Evolutionary conservation across 768 basidiomycete species (phyloP).

Genomic region (Mycena pura): DNA sequence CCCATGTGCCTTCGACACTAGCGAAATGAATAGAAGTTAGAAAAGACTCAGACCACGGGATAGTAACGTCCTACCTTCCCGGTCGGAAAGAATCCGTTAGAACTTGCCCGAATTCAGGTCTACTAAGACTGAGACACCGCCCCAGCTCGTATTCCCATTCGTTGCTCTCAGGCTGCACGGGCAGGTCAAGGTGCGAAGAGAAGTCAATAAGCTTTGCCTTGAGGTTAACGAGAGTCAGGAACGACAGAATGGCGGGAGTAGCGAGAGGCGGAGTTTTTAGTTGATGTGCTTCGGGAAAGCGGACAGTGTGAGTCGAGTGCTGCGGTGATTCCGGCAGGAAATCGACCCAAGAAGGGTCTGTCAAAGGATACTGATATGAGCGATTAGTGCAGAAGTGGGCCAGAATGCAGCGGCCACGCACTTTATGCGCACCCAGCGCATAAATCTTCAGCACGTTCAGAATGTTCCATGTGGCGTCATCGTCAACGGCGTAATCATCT

Average conservation of each 20-base stretch:
- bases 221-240: constrained; percentile 60
- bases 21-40: constrained; percentile 7
- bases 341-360: constrained; percentile 62
- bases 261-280: constrained; percentile 68
- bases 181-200: constrained; percentile 41
- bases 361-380: constrained; percentile 63
- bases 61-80: constrained; percentile 51
- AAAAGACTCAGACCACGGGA: not conserved
- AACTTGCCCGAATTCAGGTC: constrained; percentile 36
- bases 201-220: constrained; percentile 36
- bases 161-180: constrained; percentile 40
- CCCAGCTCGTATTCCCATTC: constrained; percentile 81
- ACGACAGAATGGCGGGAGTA: constrained; percentile 75
- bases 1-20: constrained; percentile 81
- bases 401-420: constrained; percentile 26
- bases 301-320: constrained; percentile 35
- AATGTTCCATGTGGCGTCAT: constrained; percentile 50
- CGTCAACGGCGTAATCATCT: constrained; percentile 57
- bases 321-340: constrained; percentile 49
- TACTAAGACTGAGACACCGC: constrained; percentile 52
- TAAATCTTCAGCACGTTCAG: constrained; percentile 61
- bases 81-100: constrained; percentile 59
- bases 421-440: constrained; percentile 72
- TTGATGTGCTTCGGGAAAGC: constrained; percentile 54
- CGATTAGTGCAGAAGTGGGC: constrained; percentile 13